A percentile compares a stretch with the other conserved stretches of the same genome.
Conservation (phyloP, 768 basidiomycete genomes). For the Pholiota conissans region DNA sequence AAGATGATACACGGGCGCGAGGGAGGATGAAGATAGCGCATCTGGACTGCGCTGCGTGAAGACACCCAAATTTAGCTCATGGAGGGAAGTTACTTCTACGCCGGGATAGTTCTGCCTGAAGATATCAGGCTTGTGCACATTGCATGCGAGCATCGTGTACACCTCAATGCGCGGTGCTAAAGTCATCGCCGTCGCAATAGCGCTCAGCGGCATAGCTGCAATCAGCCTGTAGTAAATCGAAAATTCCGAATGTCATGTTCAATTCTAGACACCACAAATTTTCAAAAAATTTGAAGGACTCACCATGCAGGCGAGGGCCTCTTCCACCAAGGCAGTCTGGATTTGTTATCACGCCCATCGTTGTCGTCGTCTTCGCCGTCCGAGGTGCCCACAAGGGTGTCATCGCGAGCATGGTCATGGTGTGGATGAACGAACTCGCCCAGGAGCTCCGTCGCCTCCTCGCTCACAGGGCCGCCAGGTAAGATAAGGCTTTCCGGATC, state of each 20-base stretch:
- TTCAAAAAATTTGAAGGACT: no score
- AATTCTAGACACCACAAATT: no score
- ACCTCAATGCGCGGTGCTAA: conserved; percentile 74
- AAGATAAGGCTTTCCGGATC: conserved; percentile 38
- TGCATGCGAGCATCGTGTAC: conserved; percentile 73
- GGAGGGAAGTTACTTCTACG: conserved; percentile 11
- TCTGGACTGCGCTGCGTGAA: not conserved
- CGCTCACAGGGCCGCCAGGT: conserved; percentile 45
- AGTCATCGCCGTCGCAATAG: conserved; percentile 55
- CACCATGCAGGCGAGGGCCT: conserved; percentile 75
- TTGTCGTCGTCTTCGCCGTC: conserved; percentile 31
- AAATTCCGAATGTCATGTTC: no score
- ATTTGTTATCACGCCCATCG: conserved; percentile 22
- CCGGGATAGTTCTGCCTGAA: conserved; percentile 27
- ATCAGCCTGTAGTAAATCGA: conserved; percentile 52
- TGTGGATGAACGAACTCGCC: conserved; percentile 45
- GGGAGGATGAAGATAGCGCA: not conserved
- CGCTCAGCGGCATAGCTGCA: conserved; percentile 48
- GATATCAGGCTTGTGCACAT: conserved; percentile 62
- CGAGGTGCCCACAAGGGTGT: conserved; percentile 17
- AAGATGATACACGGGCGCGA: conserved; percentile 2
- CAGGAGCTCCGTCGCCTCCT: conserved; percentile 46
- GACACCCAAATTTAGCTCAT: not conserved
- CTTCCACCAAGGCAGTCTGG: conserved; percentile 69
- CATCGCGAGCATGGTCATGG: conserved; percentile 36